phyloP scores from a whole-genome alignment of 306 rosid species.

The Bauhinia variegata region DNA sequence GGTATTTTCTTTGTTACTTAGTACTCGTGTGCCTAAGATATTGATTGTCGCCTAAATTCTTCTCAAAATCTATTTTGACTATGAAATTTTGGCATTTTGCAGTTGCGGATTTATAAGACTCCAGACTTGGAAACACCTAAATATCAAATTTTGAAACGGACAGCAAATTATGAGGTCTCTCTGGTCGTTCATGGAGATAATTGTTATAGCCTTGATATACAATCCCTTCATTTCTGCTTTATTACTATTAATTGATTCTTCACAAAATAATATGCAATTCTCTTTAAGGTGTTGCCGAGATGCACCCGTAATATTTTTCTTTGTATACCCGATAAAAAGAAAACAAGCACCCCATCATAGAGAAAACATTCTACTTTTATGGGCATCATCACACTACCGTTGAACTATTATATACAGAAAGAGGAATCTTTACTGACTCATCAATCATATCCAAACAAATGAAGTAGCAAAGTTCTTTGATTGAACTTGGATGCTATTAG shows the following conservation, averaged over 20 bases:
- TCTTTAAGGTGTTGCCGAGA: background rate
- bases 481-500: background rate
- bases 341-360: background rate
- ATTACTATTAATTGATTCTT: background rate
- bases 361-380: background rate
- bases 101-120: conserved; percentile 86
- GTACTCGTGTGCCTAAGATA: background rate
- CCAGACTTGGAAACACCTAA: conserved; percentile 89
- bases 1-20: conserved; percentile 52
- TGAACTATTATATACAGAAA: background rate
- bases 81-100: conserved; percentile 30
- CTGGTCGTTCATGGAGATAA: conserved; percentile 1
- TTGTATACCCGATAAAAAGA: too few species aligned
- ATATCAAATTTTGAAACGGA: conserved; percentile 71
- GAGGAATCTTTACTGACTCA: background rate
- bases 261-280: background rate
- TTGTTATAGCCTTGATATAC: background rate
- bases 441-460: background rate
- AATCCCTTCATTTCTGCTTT: background rate
- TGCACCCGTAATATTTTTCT: background rate
- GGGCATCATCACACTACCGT: background rate
- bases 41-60: too few species aligned
- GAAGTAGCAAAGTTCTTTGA: conserved; percentile 3
- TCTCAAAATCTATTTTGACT: conserved; percentile 2
- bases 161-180: conserved; percentile 77